Evolutionary conservation across 164 flowering plant genomes (phyloP).

Genomic region (Akebia trifoliata): DNA sequence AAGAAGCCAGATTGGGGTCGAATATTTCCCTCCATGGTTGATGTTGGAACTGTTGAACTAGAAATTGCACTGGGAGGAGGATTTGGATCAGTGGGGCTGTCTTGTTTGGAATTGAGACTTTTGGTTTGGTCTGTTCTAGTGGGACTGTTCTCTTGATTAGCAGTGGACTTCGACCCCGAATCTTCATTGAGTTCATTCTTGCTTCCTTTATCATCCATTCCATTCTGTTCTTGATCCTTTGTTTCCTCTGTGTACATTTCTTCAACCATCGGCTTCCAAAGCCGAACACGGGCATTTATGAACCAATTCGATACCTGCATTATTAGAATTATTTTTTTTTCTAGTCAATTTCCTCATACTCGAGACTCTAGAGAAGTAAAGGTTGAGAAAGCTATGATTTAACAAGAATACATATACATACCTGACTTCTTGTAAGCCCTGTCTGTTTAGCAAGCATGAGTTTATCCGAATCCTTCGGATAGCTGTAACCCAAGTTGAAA

Average conservation of each 20-base stretch:
- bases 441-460: slow-evolving; percentile 92
- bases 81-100: slow-evolving; percentile 25
- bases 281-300: slow-evolving; percentile 94
- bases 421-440: slow-evolving; percentile 97
- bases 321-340: not conserved
- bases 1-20: slow-evolving; percentile 48
- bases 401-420: slow-evolving; percentile 9
- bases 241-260: slow-evolving; percentile 93
- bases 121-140: slow-evolving; percentile 22
- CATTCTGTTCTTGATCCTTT: slow-evolving; percentile 63
- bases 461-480: slow-evolving; percentile 97
- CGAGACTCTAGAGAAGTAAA: not conserved
- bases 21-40: slow-evolving; percentile 27
- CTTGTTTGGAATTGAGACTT: slow-evolving; percentile 30
- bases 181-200: slow-evolving; percentile 49
- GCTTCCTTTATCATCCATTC: slow-evolving; percentile 42
- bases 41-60: slow-evolving; percentile 32
- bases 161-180: slow-evolving; percentile 34
- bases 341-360: not conserved
- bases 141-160: slow-evolving; percentile 34
- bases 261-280: slow-evolving; percentile 99
- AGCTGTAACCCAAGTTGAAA: slow-evolving; percentile 41
- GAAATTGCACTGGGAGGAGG: slow-evolving; percentile 24
- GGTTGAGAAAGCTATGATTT: not conserved
- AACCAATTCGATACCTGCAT: slow-evolving; percentile 97